Evolutionary conservation across 202 grass and related monocot genomes (phyloP).

Genomic region (Musa balbisiana): DNA sequence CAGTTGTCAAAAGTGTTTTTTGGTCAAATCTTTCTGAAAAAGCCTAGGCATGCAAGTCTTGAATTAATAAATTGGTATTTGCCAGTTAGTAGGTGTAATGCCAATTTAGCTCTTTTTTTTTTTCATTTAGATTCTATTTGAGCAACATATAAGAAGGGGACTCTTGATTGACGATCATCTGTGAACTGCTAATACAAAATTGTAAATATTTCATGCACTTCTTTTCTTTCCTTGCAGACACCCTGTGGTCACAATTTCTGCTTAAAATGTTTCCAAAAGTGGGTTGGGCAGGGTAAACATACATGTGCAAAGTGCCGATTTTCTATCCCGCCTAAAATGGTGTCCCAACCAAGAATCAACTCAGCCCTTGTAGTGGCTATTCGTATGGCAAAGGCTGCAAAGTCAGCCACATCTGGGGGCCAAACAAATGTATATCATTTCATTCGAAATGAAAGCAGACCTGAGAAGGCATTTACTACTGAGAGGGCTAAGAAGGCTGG

Average conservation of each 20-base stretch:
- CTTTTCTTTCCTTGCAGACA: background rate
- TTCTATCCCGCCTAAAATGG: slow-evolving; percentile 17
- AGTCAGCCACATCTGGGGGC: background rate
- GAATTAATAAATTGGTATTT: too few relatives aligned
- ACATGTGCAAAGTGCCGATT: slow-evolving; percentile 18
- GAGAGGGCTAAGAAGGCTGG: slow-evolving; percentile 20
- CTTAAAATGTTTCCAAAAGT: slow-evolving; percentile 25
- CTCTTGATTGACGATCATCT: background rate
- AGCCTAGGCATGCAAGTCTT: too few relatives aligned
- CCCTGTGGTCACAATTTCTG: slow-evolving; percentile 22
- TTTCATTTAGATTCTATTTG: background rate
- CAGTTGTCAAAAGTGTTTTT: too few relatives aligned
- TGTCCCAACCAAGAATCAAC: slow-evolving; percentile 15
- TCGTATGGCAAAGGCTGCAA: slow-evolving; percentile 20
- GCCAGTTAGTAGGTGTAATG: too few relatives aligned
- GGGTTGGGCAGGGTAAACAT: slow-evolving; percentile 11
- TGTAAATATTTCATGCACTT: background rate
- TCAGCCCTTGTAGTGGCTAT: slow-evolving; percentile 23
- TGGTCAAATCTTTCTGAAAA: too few relatives aligned
- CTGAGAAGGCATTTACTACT: slow-evolving; percentile 22
- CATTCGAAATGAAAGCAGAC: slow-evolving; percentile 18
- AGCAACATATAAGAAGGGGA: background rate
- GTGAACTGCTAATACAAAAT: background rate
- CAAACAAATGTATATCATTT: slow-evolving; percentile 9
- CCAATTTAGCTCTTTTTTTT: background rate